phyloP scores from a whole-genome alignment of 805 yeast genomes.

The Vanderwaltozyma yarrowii region DNA sequence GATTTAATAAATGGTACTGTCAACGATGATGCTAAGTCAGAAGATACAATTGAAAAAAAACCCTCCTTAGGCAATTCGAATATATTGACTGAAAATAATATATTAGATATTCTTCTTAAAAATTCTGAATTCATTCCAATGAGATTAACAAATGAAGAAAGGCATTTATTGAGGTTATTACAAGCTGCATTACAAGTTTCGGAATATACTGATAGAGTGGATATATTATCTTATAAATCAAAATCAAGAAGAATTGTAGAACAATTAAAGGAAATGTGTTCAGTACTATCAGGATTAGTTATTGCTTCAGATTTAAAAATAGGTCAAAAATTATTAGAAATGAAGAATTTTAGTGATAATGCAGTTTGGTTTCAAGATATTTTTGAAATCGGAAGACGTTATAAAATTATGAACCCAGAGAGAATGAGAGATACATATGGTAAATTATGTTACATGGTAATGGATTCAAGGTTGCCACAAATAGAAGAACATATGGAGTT shows the following conservation, averaged over 20 bases:
- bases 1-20: constrained; percentile 11
- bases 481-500: constrained; percentile 63
- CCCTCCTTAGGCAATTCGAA: too few species aligned
- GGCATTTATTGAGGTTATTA: constrained; percentile 53
- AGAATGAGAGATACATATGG: constrained; percentile 72
- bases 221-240: constrained; percentile 54
- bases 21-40: constrained; percentile 14
- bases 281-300: constrained; percentile 67
- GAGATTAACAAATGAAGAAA: constrained; percentile 56
- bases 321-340: constrained; percentile 54
- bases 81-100: constrained; percentile 18
- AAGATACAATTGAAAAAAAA: too few species aligned
- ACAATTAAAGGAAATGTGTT: constrained; percentile 66
- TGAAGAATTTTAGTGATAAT: constrained; percentile 58
- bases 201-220: constrained; percentile 73
- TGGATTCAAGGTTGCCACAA: constrained; percentile 73
- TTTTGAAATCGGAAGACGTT: constrained; percentile 71
- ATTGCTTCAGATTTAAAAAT: constrained; percentile 66
- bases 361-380: constrained; percentile 62
- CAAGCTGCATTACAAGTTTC: constrained; percentile 74
- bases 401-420: constrained; percentile 79
- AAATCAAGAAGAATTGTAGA: constrained; percentile 62
- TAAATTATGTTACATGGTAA: constrained; percentile 70
- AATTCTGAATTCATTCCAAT: constrained; percentile 54
- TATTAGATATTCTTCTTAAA: constrained; percentile 32